These are phyloP conservation scores for Turritis glabra DNA, from an alignment of 345 rosid species.

Conservation along the genomic window DNA sequence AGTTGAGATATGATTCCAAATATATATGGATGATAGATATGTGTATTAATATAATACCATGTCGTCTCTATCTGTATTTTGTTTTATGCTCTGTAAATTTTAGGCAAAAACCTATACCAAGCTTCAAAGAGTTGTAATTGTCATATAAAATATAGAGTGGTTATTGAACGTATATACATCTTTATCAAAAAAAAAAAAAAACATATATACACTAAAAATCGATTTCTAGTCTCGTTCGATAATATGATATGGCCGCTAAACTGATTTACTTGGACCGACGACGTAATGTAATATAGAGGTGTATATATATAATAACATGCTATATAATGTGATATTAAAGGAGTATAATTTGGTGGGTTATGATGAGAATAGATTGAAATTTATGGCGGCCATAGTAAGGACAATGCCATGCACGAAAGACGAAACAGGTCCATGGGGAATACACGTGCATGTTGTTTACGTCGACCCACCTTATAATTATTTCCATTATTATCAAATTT, in stretches of 20 bases:
- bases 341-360: constrained; percentile 31
- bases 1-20: constrained; percentile 28
- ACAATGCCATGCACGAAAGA: constrained; percentile 40
- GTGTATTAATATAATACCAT: constrained; percentile 3
- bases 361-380: constrained; percentile 28
- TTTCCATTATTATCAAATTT: constrained; percentile 29
- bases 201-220: not conserved
- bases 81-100: not conserved
- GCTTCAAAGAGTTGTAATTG: not conserved
- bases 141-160: not conserved
- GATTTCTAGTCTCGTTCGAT: not conserved
- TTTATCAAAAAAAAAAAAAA: too few species aligned
- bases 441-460: constrained; percentile 40
- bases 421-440: constrained; percentile 41
- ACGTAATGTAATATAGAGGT: too few species aligned
- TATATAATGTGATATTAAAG: not conserved
- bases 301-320: not conserved
- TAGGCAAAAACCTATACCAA: not conserved
- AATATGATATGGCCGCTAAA: not conserved
- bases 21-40: not conserved
- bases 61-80: constrained; percentile 10
- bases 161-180: too few species aligned
- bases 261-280: constrained; percentile 16
- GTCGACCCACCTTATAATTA: constrained; percentile 38
- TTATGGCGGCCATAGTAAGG: constrained; percentile 28